Evolutionary conservation across 2,329 filamentous ascomycete species (phyloP).

Genomic region (Hymenoscyphus repandus): DNA sequence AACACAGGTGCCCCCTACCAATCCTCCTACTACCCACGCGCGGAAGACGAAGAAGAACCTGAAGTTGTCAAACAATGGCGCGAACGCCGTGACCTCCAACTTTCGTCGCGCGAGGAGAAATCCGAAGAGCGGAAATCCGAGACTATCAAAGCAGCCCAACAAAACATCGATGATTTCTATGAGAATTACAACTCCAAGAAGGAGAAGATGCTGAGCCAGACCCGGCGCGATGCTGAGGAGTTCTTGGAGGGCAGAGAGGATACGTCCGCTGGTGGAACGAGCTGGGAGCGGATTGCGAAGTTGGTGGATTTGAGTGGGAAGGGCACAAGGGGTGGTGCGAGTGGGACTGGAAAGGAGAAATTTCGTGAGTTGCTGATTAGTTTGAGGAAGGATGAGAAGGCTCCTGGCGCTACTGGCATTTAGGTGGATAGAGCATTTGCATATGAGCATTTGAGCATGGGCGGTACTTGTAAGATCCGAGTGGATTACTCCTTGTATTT

Average conservation of each 20-base stretch:
- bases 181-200: conserved; percentile 99
- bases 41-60: conserved; percentile 71
- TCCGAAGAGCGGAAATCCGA: conserved; percentile 77
- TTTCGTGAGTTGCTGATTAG: conserved; percentile 87
- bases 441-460: conserved; percentile 8
- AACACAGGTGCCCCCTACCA: conserved; percentile 41
- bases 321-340: conserved; percentile 77
- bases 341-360: conserved; percentile 89
- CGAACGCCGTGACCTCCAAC: conserved; percentile 76
- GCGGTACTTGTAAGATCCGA: conserved; percentile 26
- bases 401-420: conserved; percentile 60
- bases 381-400: conserved; percentile 90
- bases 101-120: conserved; percentile 78
- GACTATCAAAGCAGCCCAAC: conserved; percentile 81
- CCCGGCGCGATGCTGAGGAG: conserved; percentile 85
- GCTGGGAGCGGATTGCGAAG: conserved; percentile 98
- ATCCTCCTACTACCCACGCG: conserved; percentile 26
- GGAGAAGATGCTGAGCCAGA: conserved; percentile 86
- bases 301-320: conserved; percentile 96
- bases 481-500: conserved; percentile 23
- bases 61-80: conserved; percentile 91
- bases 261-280: conserved; percentile 88
- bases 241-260: conserved; percentile 87
- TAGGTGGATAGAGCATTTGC: conserved; percentile 32
- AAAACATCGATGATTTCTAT: conserved; percentile 98